Evolutionary conservation across 2,329 filamentous ascomycete species (phyloP), one percentile per base, ranked within the genome.

Genomic region (Fusarium longipes): DNA sequence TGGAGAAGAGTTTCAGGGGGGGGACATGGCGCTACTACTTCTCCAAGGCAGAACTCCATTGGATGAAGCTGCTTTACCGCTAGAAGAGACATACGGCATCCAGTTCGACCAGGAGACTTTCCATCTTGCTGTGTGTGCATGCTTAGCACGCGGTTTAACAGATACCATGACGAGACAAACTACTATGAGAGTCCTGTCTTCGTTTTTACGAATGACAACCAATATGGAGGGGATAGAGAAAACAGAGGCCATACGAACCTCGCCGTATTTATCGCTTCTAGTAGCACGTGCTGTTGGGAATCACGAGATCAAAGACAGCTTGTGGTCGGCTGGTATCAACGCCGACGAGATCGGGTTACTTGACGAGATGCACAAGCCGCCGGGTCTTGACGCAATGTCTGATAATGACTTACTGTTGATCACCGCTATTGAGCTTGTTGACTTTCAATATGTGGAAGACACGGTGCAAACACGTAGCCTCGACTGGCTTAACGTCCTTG

Each of bases 71-170:
- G 86, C 87, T 5, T 74, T 86, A 18, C 83, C 85, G 8, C 78
- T 91, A 5, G 89, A 91, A 65, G 87, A 89, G 27, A 83, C 85
- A 8, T 91, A 90, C 65, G 89, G 88, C 8, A 84, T 91, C 36
- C 86, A 87, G 65, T 91, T 91, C 71, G 86, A 82, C 30, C 74
- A 79, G 8, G 87, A 91, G 17, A 88, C 84, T 61, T 91, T 91
- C 74, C 89, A 91, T 71, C 89, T 88, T 67, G 88, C 89, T 1
- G 84, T 90, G 2, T 89, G 86, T 68, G 88, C 88, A 17, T 88
- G 86, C 65, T 79, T 91, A 6, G 84, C 88, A 5, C 84, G 89
- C 39, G 89, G 89, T 2, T 80, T 91, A 15, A 88, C 87, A 0
- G 88, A 91, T 65, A 84, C 85, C 2, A 80, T 83, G 36, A 91